Percentiles rank a stretch among this genome's conserved stretches.
Evolutionary conservation across 805 yeast species (phyloP).

Genomic region (Jamesozyma piceae): DNA sequence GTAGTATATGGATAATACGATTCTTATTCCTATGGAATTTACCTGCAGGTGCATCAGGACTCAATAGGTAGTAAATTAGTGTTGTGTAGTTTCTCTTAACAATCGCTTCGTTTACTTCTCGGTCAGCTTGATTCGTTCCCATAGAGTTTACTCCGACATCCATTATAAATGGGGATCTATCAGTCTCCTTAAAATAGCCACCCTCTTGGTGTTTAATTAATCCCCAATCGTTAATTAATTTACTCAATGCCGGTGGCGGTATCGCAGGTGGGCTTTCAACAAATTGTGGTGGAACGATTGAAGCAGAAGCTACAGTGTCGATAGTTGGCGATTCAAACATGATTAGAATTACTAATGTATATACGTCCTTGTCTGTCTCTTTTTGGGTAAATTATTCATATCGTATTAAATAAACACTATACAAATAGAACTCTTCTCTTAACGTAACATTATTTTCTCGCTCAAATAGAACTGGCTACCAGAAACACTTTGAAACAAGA

Average conservation of each 20-base stretch:
- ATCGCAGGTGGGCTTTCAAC: background rate
- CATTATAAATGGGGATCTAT: constrained; percentile 39
- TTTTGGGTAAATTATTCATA: too few relatives aligned
- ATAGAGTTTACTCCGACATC: constrained; percentile 15
- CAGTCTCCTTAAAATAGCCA: constrained; percentile 50
- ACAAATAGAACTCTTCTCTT: too few relatives aligned
- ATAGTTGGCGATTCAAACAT: background rate
- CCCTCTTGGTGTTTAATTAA: constrained; percentile 45
- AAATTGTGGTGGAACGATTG: background rate
- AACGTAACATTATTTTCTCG: too few relatives aligned
- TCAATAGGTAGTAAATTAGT: constrained; percentile 43
- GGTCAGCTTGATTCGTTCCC: constrained; percentile 15
- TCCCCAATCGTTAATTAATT: constrained; percentile 31
- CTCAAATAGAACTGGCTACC: too few relatives aligned
- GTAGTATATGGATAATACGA: constrained; percentile 47
- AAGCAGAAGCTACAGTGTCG: background rate
- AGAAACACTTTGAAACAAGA: too few relatives aligned
- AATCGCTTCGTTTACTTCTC: constrained; percentile 4
- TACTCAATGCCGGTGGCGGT: constrained; percentile 12
- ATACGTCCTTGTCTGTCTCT: too few relatives aligned
- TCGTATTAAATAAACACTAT: too few relatives aligned
- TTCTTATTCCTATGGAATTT: constrained; percentile 42
- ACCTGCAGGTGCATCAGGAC: constrained; percentile 44
- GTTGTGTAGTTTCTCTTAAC: constrained; percentile 38
- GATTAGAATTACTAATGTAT: too few relatives aligned